phyloP scores from a whole-genome alignment of 1,284 basidiomycete genomes.

The Exobasidium rhododendri region DNA sequence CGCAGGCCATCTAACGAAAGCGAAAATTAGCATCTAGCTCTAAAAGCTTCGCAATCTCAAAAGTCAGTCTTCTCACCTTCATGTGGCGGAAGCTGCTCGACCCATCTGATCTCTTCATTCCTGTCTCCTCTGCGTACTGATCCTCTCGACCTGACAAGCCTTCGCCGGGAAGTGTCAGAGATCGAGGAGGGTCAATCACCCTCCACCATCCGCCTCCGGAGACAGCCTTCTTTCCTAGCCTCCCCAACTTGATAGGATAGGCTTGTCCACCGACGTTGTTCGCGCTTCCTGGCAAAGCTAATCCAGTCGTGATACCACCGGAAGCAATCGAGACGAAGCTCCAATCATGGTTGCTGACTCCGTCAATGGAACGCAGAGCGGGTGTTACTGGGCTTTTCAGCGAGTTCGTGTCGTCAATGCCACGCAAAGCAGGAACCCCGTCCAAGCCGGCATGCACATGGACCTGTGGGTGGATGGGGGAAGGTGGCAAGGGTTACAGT shows the following conservation, averaged over 20 bases:
- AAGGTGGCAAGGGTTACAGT: too few species aligned
- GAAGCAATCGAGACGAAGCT: constrained; percentile 63
- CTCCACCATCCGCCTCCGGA: constrained; percentile 27
- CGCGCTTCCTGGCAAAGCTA: constrained; percentile 64
- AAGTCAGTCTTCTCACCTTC: constrained; percentile 14
- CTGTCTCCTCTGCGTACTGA: constrained; percentile 20
- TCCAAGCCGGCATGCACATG: constrained; percentile 70
- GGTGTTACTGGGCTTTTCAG: constrained; percentile 62
- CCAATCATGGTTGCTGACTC: constrained; percentile 65
- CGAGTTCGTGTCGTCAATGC: constrained; percentile 61
- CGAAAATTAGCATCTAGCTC: too few species aligned
- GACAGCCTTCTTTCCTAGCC: constrained; percentile 52
- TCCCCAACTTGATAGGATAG: constrained; percentile 67
- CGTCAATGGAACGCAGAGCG: constrained; percentile 65
- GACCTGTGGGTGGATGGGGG: too few species aligned
- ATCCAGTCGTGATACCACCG: constrained; percentile 69
- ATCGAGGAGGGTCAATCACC: constrained; percentile 41
- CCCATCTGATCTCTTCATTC: constrained; percentile 34
- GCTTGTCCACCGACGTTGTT: constrained; percentile 70
- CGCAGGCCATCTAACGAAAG: constrained; percentile 55
- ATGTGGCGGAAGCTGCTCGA: constrained; percentile 37
- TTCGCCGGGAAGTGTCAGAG: constrained; percentile 35
- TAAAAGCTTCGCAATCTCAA: too few species aligned
- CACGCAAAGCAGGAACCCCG: constrained; percentile 46
- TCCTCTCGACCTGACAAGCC: constrained; percentile 17